Evolutionary conservation across 805 yeast species (phyloP).

Genomic region (Hanseniaspora clermontiae): DNA sequence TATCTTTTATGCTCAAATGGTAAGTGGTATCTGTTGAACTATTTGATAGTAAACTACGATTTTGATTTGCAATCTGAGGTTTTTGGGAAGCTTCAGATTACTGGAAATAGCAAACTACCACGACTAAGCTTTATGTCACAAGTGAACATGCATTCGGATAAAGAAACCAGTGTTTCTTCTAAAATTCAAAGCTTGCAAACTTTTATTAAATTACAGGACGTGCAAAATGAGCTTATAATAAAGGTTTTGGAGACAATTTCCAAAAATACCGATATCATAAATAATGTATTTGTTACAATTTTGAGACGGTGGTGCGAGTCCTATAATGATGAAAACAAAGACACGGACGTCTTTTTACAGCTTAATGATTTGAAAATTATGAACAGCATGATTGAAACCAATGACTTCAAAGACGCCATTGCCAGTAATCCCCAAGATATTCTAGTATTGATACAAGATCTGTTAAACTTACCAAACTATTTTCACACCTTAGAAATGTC

Average conservation of each 20-base stretch:
- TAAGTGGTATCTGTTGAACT: slow-evolving; percentile 11
- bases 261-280: slow-evolving; percentile 35
- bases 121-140: slow-evolving; percentile 5
- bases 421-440: slow-evolving; percentile 6
- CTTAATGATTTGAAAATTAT: slow-evolving; percentile 51
- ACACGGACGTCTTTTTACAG: slow-evolving; percentile 28
- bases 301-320: slow-evolving; percentile 49
- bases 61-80: slow-evolving; percentile 22
- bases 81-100: slow-evolving; percentile 28
- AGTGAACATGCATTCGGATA: slow-evolving; percentile 14
- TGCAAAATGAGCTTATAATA: slow-evolving; percentile 31
- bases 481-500: slow-evolving; percentile 24
- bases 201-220: slow-evolving; percentile 35
- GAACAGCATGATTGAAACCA: slow-evolving; percentile 29
- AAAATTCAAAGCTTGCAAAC: slow-evolving; percentile 20
- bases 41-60: slow-evolving; percentile 7
- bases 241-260: slow-evolving; percentile 35
- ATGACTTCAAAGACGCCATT: slow-evolving; percentile 11
- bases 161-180: background rate
- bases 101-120: slow-evolving; percentile 29
- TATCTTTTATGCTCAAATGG: slow-evolving; percentile 11
- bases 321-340: slow-evolving; percentile 12
- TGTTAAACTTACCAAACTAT: slow-evolving; percentile 8
- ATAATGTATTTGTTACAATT: slow-evolving; percentile 36
- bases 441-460: background rate